Percentiles rank a stretch among this genome's conserved stretches.
Conservation (phyloP, 1,284 basidiomycete genomes). For the Malassezia pachydermatis region DNA sequence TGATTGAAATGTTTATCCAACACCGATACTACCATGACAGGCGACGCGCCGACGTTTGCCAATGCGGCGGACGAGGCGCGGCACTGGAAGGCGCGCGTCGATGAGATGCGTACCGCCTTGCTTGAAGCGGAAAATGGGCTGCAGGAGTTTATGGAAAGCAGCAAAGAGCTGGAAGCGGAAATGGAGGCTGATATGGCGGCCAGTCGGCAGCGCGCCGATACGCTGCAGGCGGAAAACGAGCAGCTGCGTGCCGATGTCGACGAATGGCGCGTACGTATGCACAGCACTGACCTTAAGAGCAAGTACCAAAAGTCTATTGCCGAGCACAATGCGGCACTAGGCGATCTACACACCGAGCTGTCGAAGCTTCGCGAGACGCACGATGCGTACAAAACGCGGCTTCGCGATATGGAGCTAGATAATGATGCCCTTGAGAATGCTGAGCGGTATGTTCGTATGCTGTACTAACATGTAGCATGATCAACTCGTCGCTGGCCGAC, state of each 20-base stretch:
- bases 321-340: constrained; percentile 37
- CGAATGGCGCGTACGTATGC: constrained; percentile 35
- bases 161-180: constrained; percentile 43
- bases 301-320: constrained; percentile 39
- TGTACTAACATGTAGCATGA: constrained; percentile 53
- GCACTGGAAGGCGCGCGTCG: constrained; percentile 36
- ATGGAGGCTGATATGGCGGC: constrained; percentile 39
- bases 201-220: constrained; percentile 24
- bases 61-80: constrained; percentile 33
- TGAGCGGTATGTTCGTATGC: constrained; percentile 42
- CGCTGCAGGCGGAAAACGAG: constrained; percentile 31
- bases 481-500: constrained; percentile 79
- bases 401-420: constrained; percentile 44
- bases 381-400: constrained; percentile 40
- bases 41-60: constrained; percentile 21
- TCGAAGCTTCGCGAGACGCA: constrained; percentile 30
- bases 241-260: constrained; percentile 32
- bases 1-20: no score
- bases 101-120: constrained; percentile 35
- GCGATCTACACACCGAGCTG: constrained; percentile 35
- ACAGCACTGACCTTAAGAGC: constrained; percentile 10
- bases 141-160: constrained; percentile 40
- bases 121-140: constrained; percentile 34
- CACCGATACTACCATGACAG: no score
- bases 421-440: constrained; percentile 47